phyloP scores from a whole-genome alignment of 805 yeast species.

The Monosporozyma aerobia region DNA sequence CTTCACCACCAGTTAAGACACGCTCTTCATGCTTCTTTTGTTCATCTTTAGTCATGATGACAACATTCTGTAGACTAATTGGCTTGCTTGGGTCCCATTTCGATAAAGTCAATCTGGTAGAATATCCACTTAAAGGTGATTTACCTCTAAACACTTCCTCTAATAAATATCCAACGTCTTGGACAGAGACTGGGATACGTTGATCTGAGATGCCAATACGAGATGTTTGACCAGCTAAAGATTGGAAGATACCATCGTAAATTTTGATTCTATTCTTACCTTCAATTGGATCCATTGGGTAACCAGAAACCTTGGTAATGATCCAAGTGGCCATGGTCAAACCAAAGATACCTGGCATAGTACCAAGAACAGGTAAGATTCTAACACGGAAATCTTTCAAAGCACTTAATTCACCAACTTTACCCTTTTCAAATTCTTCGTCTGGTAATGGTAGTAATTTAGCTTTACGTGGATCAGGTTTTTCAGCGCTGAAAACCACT shows the following conservation, averaged over 20 bases:
- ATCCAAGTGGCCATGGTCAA: constrained; percentile 79
- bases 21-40: constrained; percentile 69
- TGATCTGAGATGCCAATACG: constrained; percentile 67
- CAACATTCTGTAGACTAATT: constrained; percentile 66
- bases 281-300: constrained; percentile 83
- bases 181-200: constrained; percentile 61
- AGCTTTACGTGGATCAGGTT: constrained; percentile 94
- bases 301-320: constrained; percentile 71
- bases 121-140: constrained; percentile 75
- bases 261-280: constrained; percentile 81
- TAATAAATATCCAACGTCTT: constrained; percentile 70
- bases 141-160: constrained; percentile 93
- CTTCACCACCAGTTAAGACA: constrained; percentile 62
- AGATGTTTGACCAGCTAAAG: constrained; percentile 79
- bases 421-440: constrained; percentile 47
- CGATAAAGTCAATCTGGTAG: constrained; percentile 70
- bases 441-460: constrained; percentile 76
- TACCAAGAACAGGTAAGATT: constrained; percentile 90
- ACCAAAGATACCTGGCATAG: constrained; percentile 96
- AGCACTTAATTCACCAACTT: constrained; percentile 81
- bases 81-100: constrained; percentile 73
- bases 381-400: constrained; percentile 85
- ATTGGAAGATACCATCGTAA: constrained; percentile 74
- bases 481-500: constrained; percentile 87
- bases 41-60: constrained; percentile 82